These are phyloP conservation scores for Marasmius oreades DNA, from an alignment of 1,284 basidiomycete genomes.

Conservation along the genomic window DNA sequence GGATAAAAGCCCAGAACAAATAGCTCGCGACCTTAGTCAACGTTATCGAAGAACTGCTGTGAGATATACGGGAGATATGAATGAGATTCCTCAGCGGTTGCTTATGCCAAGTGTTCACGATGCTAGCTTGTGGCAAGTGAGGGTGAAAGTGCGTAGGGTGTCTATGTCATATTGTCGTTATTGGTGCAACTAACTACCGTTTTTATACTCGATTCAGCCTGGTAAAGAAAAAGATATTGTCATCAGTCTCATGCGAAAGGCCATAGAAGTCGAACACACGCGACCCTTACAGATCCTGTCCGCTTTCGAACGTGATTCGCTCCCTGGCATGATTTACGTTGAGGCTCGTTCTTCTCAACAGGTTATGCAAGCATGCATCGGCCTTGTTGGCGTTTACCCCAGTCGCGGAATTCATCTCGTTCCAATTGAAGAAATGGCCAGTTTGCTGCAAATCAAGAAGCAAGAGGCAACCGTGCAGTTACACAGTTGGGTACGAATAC, in stretches of 20 bases:
- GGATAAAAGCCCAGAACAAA: constrained; percentile 82
- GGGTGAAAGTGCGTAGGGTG: constrained; percentile 77
- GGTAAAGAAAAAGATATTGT: constrained; percentile 93
- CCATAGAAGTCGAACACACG: constrained; percentile 76
- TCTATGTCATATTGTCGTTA: neutral
- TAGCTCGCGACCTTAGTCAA: constrained; percentile 82
- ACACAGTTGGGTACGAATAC: constrained; percentile 94
- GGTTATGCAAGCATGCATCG: constrained; percentile 83
- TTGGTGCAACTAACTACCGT: neutral
- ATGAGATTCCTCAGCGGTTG: constrained; percentile 91
- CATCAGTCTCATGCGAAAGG: constrained; percentile 92
- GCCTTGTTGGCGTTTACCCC: constrained; percentile 90
- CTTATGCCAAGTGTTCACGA: constrained; percentile 97
- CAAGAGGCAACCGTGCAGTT: constrained; percentile 83
- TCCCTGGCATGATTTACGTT: constrained; percentile 94
- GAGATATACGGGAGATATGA: constrained; percentile 87
- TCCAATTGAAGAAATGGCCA: constrained; percentile 98
- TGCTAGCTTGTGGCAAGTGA: constrained; percentile 93
- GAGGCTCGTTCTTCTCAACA: constrained; percentile 89
- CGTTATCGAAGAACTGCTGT: constrained; percentile 71
- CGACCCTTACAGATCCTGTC: constrained; percentile 84
- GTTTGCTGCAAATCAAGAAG: constrained; percentile 93
- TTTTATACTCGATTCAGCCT: constrained; percentile 43
- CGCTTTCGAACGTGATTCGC: constrained; percentile 93
- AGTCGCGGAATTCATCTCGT: constrained; percentile 82